Evolutionary conservation across 345 rosid genomes (phyloP), one percentile per base, ranked within the genome.

Genomic region (Bretschneidera sinensis): DNA sequence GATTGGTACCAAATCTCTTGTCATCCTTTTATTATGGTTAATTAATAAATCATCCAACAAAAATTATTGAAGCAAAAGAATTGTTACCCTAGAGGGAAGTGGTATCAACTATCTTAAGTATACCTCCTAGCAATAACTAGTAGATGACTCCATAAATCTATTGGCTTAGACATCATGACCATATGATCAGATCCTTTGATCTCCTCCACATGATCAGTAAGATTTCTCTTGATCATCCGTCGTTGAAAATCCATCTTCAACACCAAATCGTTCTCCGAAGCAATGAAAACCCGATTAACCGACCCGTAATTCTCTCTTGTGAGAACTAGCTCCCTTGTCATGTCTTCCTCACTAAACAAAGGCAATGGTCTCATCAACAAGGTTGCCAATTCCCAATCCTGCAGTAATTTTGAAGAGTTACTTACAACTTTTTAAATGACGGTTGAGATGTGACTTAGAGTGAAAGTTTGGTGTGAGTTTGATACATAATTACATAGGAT

Each of bases 341-440:
- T 47, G 55, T 81, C 77, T 59, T 75, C 61, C 1, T 55, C 72
- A 19, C 58, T 66, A 54, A 76, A 79, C 72, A 72, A 59, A 28
- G 76, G 72, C 45, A 50, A 34, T 10, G 82, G 77, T 34, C 91
- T 72, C 52, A 79, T 24, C 72, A 82, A 50, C 60, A 57, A 58
- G 50, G 58, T 74, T n/a, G 85, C 86, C 65, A 87, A 66, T 50
- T 76, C 68, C 68, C 63, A 67, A 59, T 87, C 91, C 88, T 78
- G 65, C 0, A 9, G 9, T 5, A 1, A 24, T 45, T 17, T 0
- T 17, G 3, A 21, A 49, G 1, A 58, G 0, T 17, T 49, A 17
- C 17, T 14, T 3, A 11, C 14, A 11, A 2, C 2, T 49, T 17
- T 49, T 49, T 49, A 18, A 6, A 15, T 0, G 19, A 49, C 17